phyloP scores from a whole-genome alignment of 257 asterid species.

The Solanum etuberosum region DNA sequence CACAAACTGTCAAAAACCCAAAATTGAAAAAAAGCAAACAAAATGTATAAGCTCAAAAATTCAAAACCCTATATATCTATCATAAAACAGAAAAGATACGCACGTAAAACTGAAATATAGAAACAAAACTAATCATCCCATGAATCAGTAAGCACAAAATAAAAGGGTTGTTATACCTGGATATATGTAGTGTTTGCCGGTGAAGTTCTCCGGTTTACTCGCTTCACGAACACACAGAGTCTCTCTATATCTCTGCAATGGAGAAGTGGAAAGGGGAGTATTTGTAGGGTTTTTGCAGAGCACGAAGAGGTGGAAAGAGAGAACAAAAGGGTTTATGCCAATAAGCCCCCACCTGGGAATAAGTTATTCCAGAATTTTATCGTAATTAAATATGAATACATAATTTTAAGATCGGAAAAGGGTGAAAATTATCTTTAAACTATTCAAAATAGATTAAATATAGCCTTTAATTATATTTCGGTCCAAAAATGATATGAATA shows the following conservation, averaged over 20 bases:
- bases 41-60: neutral
- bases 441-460: no score
- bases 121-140: neutral
- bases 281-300: neutral
- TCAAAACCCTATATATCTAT: neutral
- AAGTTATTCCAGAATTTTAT: no score
- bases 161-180: neutral
- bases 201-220: neutral
- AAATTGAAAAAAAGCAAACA: neutral
- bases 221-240: neutral
- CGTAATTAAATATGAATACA: no score
- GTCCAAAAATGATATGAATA: no score
- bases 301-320: neutral
- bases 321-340: neutral
- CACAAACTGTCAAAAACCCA: constrained; percentile 13
- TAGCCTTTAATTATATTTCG: no score
- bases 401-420: no score
- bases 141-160: neutral
- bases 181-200: neutral
- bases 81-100: neutral
- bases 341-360: neutral
- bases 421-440: no score
- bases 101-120: neutral
- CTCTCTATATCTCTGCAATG: neutral
- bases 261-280: neutral